Evolutionary conservation across 768 basidiomycete genomes (phyloP).

Genomic region (Collybia sp.): DNA sequence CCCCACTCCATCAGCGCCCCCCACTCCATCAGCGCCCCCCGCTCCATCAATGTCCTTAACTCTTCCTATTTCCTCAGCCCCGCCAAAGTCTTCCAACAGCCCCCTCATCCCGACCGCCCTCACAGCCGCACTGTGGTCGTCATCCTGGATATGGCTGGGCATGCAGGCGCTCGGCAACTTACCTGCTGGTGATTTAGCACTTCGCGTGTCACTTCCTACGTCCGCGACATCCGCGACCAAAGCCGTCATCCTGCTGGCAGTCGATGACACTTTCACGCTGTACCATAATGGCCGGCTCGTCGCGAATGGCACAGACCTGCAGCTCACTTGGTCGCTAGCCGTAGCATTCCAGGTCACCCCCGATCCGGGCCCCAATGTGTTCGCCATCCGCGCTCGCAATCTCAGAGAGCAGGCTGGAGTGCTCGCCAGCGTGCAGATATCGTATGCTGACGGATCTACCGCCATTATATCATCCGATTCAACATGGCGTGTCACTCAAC

Average conservation of each 20-base stretch:
- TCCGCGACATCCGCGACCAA: constrained; percentile 15
- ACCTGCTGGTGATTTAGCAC: constrained; percentile 12
- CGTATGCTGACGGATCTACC: too few species aligned
- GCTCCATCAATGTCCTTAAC: too few species aligned
- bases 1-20: too few species aligned
- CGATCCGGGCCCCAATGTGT: constrained; percentile 9
- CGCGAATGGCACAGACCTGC: constrained; percentile 13
- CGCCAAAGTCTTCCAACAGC: too few species aligned
- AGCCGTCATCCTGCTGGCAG: constrained; percentile 17
- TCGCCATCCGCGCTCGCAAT: constrained; percentile 19
- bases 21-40: too few species aligned
- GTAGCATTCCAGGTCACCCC: constrained; percentile 15
- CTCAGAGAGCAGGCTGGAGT: not conserved
- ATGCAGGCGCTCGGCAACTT: constrained; percentile 3
- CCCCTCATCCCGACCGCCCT: not conserved
- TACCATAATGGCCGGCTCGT: constrained; percentile 20
- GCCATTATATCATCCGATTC: too few species aligned
- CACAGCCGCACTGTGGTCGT: constrained; percentile 10
- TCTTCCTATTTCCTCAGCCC: too few species aligned
- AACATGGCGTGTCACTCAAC: too few species aligned
- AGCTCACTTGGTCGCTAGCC: constrained; percentile 17
- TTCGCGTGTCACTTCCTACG: constrained; percentile 23
- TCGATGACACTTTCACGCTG: constrained; percentile 21
- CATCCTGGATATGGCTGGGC: constrained; percentile 23
- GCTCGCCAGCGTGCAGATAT: too few species aligned